These are phyloP conservation scores for Paecilomyces dactylethromorphus DNA, from an alignment of 2,329 filamentous ascomycete genomes.

Conservation along the genomic window DNA sequence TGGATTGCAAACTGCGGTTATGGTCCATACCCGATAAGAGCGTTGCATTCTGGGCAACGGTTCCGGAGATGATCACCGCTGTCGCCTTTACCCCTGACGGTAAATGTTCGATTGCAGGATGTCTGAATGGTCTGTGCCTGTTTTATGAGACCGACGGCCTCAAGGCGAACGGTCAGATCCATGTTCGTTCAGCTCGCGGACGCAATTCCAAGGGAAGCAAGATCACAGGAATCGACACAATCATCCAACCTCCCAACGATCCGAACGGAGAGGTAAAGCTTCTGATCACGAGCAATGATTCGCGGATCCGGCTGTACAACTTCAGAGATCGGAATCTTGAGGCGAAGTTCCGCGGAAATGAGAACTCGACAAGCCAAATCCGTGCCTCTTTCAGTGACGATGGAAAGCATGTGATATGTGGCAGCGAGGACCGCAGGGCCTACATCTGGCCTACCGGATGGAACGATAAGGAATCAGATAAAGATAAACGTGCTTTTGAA, in stretches of 20 bases:
- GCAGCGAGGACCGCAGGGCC: conserved; percentile 82
- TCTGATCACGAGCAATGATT: conserved; percentile 91
- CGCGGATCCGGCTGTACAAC: conserved; percentile 82
- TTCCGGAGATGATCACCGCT: conserved; percentile 85
- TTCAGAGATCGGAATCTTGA: conserved; percentile 78
- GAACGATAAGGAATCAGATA: conserved; percentile 65
- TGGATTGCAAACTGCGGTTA: conserved; percentile 79
- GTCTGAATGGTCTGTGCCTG: conserved; percentile 74
- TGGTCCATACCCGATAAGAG: conserved; percentile 97
- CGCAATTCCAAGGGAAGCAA: conserved; percentile 96
- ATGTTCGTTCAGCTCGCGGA: conserved; percentile 85
- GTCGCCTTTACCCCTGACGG: conserved; percentile 92
- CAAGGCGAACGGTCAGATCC: conserved; percentile 75
- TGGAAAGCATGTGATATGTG: conserved; percentile 77
- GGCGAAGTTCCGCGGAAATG: conserved; percentile 84
- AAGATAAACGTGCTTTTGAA: conserved; percentile 79
- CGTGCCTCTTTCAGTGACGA: conserved; percentile 84
- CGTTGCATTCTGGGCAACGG: conserved; percentile 72
- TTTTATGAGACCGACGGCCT: conserved; percentile 92
- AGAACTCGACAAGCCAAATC: conserved; percentile 86
- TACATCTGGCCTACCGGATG: conserved; percentile 79
- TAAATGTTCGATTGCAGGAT: conserved; percentile 80
- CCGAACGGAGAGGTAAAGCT: conserved; percentile 67
- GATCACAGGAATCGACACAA: conserved; percentile 86
- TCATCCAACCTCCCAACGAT: conserved; percentile 51